Evolutionary conservation across 163 green algal species (phyloP).

Genomic region (Scenedesmus sp.): DNA sequence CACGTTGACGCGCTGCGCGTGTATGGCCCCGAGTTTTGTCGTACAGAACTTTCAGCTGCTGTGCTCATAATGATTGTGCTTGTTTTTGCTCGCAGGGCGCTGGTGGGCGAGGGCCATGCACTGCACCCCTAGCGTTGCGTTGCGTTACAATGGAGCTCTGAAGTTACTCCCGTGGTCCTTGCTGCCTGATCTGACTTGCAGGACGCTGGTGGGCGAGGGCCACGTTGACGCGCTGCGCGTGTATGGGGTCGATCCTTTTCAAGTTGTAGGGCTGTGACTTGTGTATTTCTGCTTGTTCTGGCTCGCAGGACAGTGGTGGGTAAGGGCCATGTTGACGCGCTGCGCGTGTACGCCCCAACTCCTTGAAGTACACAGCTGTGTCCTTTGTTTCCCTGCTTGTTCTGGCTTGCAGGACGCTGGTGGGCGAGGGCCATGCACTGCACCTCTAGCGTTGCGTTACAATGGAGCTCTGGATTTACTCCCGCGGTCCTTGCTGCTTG

Average conservation of each 20-base stretch:
- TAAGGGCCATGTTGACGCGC: conserved; percentile 61
- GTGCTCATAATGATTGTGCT: too few species aligned
- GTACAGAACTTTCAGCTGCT: not conserved
- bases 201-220: conserved; percentile 65
- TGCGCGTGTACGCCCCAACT: conserved; percentile 61
- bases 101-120: conserved; percentile 63
- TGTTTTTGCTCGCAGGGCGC: conserved; percentile 36
- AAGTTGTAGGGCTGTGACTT: too few species aligned
- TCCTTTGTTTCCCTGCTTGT: not conserved
- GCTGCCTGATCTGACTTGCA: not conserved
- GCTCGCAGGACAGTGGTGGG: conserved; percentile 56
- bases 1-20: conserved; percentile 60
- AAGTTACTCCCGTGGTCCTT: too few species aligned
- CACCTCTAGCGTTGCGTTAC: too few species aligned
- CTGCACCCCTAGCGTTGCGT: too few species aligned
- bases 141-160: too few species aligned
- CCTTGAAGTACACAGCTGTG: not conserved
- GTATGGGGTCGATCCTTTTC: conserved; percentile 46
- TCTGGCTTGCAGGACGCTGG: conserved; percentile 52
- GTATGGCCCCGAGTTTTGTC: conserved; percentile 51
- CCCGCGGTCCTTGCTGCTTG: too few species aligned
- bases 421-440: conserved; percentile 58
- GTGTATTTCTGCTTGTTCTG: too few species aligned
- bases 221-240: conserved; percentile 61
- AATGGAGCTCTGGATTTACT: too few species aligned